Evolutionary conservation across 768 basidiomycete species (phyloP), one percentile per base, ranked within the genome.

Genomic region (Amanita inopinata): DNA sequence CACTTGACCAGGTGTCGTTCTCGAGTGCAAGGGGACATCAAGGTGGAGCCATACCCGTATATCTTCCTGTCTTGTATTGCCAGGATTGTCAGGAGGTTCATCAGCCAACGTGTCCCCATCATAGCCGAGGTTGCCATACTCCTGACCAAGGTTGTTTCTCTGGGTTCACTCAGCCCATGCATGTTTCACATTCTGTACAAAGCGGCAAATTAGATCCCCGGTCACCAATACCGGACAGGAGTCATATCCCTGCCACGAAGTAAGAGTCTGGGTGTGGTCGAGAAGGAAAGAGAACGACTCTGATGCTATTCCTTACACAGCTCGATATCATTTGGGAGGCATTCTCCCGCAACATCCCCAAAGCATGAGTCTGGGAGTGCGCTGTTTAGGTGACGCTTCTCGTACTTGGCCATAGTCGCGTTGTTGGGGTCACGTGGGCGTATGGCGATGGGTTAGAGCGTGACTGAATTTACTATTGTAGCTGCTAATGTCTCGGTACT

Each of bases 241-340:
- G n/a, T 17, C 14, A 35, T 14, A 22, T 41, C 3, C 38, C 49
- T 25, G 3, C 39, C 18, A 14, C 40, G 22, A 38, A 17, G 32
- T 47, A 38, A 34, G 33, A 27, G 33, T 2, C 4, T 34, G 15
- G 7, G 2, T n/a, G 20, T 27, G 30, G 23, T 4, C 25, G 10
- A 37, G 6, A 5, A 23, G 28, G 11, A 15, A 6, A 4, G 18
- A 1, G 10, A 27, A 20, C 27, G 39, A 33, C 32, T 31, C 12
- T 40, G 14, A n/a, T 14, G 4, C 14, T 1, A 14, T 22, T 36
- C n/a, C 19, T 28, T 28, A n/a, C 27, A 25, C 33, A 51, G 48
- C 22, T 33, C 40, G 7, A 32, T 34, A 18, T 43, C 40, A n/a
- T 52, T 54, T 27, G 47, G 47, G 12, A 49, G 53, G 15, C 49